Conservation (phyloP, 179 eudicot genomes). For the Camellia oleifera region DNA sequence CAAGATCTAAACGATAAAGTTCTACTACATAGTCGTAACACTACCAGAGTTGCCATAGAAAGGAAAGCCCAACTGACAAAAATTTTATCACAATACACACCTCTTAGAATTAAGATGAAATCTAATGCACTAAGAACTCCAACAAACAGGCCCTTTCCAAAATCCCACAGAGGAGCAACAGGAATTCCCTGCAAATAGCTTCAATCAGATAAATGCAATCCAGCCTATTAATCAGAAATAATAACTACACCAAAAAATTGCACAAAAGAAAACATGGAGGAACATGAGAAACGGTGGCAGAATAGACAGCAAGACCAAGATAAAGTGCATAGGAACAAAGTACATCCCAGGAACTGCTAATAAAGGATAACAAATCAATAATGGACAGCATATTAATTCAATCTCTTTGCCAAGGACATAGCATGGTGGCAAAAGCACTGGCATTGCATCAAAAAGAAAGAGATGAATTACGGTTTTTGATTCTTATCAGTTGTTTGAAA, state of each 20-base stretch:
- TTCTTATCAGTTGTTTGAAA: not conserved
- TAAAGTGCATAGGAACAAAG: not conserved
- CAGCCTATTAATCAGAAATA: constrained; percentile 7
- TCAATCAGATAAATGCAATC: constrained; percentile 14
- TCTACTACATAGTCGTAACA: not conserved
- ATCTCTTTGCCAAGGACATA: not conserved
- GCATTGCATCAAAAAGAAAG: not conserved
- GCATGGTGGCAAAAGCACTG: not conserved
- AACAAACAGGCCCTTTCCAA: constrained; percentile 66
- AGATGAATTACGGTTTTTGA: not conserved
- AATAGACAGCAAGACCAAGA: not conserved
- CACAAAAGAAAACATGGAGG: not conserved
- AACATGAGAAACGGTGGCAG: not conserved
- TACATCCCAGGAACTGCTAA: not conserved
- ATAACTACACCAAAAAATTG: constrained; percentile 11
- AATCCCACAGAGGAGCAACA: constrained; percentile 93
- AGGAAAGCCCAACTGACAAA: not conserved
- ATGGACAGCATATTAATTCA: not conserved
- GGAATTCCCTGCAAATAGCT: constrained; percentile 67
- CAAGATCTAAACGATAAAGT: not conserved
- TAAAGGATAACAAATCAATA: not conserved
- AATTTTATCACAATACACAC: constrained; percentile 26
- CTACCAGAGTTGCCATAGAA: not conserved
- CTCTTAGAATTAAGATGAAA: constrained; percentile 84
- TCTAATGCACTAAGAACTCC: constrained; percentile 92